Evolutionary conservation across 2,329 filamentous ascomycete genomes (phyloP), one percentile per base, ranked within the genome.

Genomic region (Talaromyces marneffei): DNA sequence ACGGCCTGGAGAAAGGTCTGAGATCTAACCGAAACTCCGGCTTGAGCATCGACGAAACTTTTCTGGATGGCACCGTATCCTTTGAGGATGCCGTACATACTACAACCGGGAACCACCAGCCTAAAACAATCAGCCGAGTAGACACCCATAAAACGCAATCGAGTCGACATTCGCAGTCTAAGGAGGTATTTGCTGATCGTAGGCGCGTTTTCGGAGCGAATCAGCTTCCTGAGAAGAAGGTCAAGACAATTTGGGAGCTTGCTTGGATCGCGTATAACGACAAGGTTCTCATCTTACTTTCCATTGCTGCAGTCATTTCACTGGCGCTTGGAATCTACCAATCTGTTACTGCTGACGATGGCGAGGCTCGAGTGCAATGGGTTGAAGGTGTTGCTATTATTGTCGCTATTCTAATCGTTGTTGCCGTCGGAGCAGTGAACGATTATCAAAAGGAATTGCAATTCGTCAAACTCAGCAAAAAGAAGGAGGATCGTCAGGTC

Each of bases 211-310:
- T 85, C 70, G 85, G 84, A 58, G 83, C 85, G 64, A 92, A 92
- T 66, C 78, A 79, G 31, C 75, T 90, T n/a, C 87, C 87, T 0
- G 85, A 85, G 65, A 84, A 84, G 67, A 89, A 88, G 68, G 79
- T 86, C 25, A 91, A 91, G 71, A 86, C 80, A 40, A 85, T 92
- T 57, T 78, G 88, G 63, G 80, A 87, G 68, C 76, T 92, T 16
- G 86, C 86, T 64, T 92, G 89, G 89, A 88, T 91, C 68, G 88
- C 89, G 1, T 91, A 90, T 75, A 91, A 92, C 70, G 89, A 92
- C 74, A 92, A 92, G 68, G 85, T 92, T 10, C 78, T 91, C 57
- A 88, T 91, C 59, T 76, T 91, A 4, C 79, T 91, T 62, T 88
- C 87, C 0, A 79, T 86, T 20, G 88, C 89, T 7, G 89, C 89